These are phyloP conservation scores for Dioscorea dumetorum DNA, from an alignment of 106 monocot species.

Conservation along the genomic window DNA sequence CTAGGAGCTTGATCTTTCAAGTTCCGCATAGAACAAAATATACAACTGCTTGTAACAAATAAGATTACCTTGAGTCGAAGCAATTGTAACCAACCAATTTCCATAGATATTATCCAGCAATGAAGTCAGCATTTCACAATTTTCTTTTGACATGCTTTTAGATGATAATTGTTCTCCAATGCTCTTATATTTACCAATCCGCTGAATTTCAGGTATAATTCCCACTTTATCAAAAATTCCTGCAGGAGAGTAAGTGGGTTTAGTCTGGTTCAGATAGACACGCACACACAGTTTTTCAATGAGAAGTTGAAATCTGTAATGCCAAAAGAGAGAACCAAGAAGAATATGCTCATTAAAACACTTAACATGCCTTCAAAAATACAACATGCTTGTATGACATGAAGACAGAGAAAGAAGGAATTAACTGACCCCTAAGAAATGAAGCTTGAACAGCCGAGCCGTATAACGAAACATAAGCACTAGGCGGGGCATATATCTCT, in stretches of 20 bases:
- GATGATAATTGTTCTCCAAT: constrained; percentile 68
- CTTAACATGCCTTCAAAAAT: too few relatives aligned
- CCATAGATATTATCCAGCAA: constrained; percentile 85
- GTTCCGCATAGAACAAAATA: background rate
- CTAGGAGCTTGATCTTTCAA: background rate
- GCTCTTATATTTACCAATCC: constrained; percentile 92
- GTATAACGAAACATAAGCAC: constrained; percentile 82
- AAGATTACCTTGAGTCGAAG: constrained; percentile 55
- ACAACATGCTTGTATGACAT: too few relatives aligned
- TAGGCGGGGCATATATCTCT: constrained; percentile 77
- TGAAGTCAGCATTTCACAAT: constrained; percentile 78
- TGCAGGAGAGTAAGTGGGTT: constrained; percentile 19
- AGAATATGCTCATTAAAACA: too few relatives aligned
- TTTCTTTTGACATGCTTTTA: constrained; percentile 83
- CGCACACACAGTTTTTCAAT: too few relatives aligned
- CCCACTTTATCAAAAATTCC: constrained; percentile 92
- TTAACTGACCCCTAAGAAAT: constrained; percentile 70
- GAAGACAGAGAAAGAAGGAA: background rate
- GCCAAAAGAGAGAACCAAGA: too few relatives aligned
- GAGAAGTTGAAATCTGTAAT: too few relatives aligned
- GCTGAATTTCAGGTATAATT: constrained; percentile 75
- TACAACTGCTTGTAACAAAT: background rate
- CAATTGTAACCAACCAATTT: constrained; percentile 87
- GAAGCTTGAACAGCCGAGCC: constrained; percentile 76
- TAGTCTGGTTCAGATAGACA: too few relatives aligned